A percentile compares a stretch with the other conserved stretches of the same genome.
Evolutionary conservation across 768 basidiomycete species (phyloP).

Genomic region (Phanerochaete carnosa): DNA sequence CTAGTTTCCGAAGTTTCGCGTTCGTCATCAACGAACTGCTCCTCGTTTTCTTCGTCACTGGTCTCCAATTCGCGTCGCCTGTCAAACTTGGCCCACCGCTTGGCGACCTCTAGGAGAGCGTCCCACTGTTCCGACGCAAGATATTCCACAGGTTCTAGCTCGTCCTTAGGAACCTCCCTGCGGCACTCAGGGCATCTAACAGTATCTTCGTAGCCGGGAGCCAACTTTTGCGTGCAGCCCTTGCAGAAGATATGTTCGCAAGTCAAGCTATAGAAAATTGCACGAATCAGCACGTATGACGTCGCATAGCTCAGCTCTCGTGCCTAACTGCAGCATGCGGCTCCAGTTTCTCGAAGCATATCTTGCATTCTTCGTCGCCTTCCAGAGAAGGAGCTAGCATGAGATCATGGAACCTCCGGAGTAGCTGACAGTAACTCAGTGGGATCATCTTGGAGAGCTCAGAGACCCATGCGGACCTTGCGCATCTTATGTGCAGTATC

Average conservation of each 20-base stretch:
- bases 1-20: neutral
- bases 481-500: conserved; percentile 37
- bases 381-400: conserved; percentile 35
- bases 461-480: conserved; percentile 29
- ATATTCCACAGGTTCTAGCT: conserved; percentile 32
- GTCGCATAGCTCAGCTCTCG: neutral
- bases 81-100: conserved; percentile 37
- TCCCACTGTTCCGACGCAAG: conserved; percentile 45
- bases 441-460: neutral
- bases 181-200: conserved; percentile 40
- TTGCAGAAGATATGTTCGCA: conserved; percentile 45
- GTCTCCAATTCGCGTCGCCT: conserved; percentile 32
- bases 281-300: neutral
- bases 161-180: conserved; percentile 23
- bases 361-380: conserved; percentile 35
- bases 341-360: conserved; percentile 35
- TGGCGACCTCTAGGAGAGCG: conserved; percentile 35
- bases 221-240: conserved; percentile 31
- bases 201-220: conserved; percentile 21
- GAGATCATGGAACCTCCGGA: conserved; percentile 37
- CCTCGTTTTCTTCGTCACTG: conserved; percentile 41
- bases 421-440: conserved; percentile 26
- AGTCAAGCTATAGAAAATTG: conserved; percentile 28
- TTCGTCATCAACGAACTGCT: conserved; percentile 33
- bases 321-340: conserved; percentile 35